phyloP scores from a whole-genome alignment of 768 basidiomycete species.

The Pulveroboletus sp. region DNA sequence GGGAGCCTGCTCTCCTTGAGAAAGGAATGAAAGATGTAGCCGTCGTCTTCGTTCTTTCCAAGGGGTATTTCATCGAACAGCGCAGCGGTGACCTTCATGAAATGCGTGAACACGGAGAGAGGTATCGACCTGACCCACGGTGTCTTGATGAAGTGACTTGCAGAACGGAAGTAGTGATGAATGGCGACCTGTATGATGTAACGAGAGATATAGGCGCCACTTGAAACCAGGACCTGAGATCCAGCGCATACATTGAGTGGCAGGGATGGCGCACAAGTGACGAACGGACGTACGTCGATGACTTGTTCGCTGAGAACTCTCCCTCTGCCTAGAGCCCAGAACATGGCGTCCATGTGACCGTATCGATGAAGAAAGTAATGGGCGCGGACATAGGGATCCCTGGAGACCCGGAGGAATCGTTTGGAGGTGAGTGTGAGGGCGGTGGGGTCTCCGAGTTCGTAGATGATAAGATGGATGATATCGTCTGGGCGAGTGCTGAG shows the following conservation, averaged over 20 bases:
- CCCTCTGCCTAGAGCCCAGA: constrained; percentile 69
- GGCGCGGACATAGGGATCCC: constrained; percentile 71
- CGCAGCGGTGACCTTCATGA: constrained; percentile 53
- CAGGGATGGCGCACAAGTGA: constrained; percentile 16
- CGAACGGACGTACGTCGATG: constrained; percentile 53
- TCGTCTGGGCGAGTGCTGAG: constrained; percentile 40
- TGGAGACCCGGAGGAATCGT: constrained; percentile 58
- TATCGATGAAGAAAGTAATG: constrained; percentile 74
- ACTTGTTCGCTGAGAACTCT: constrained; percentile 59
- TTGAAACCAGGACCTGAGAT: constrained; percentile 61
- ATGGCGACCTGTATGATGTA: constrained; percentile 75
- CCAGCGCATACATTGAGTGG: constrained; percentile 26
- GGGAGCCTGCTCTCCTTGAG: constrained; percentile 67
- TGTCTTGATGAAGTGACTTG: constrained; percentile 69
- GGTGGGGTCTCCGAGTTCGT: constrained; percentile 63
- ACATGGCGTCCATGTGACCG: constrained; percentile 66
- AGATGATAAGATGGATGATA: constrained; percentile 68
- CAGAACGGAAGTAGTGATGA: constrained; percentile 73
- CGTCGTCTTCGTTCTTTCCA: constrained; percentile 74
- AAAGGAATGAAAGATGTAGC: constrained; percentile 56
- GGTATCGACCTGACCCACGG: constrained; percentile 67
- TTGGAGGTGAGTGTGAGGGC: constrained; percentile 53
- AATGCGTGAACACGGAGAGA: constrained; percentile 56
- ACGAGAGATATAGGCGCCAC: constrained; percentile 73
- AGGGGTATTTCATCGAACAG: constrained; percentile 63